Base-by-base conservation (phyloP, 2,329 filamentous ascomycete species). In the Xylariaceae sp. region DNA sequence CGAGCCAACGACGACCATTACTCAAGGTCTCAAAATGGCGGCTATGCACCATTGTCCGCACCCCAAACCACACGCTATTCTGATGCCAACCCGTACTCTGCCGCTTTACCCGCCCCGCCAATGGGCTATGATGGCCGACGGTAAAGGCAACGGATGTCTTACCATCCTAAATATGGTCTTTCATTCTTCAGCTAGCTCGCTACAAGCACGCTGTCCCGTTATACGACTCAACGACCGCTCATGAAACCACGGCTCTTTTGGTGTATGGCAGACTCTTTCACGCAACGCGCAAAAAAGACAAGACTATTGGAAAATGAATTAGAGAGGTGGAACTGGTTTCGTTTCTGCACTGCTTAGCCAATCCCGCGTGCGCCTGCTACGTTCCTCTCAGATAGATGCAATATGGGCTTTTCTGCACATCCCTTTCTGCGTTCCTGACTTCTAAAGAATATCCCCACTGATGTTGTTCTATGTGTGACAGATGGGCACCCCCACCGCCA, bases 21-120 rank as follows among this genome's bases (percentile, higher is more conserved):
- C 53, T 65, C 67, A 54, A 67, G 69, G 66, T 71, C 69, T 48
- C 71, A 76, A 60, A 68, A 73, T 58, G 73, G 75, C 61, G 75
- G 72, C 63, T 75, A 74, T 72, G 68, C 68, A 51, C 68, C 75
- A 48, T 66, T 73, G 57, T 69, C 70, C 64, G 69, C 73, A 58
- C 65, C 69, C 39, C 69, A 68, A 54, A 73, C 71, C 47, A 74
- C 76, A 50, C 74, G 66, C 54, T 78, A 78, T 60, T 63, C 69
- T 42, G 75, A 79, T 55, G 75, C 72, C 48, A 76, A 76, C 54
- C 72, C 77, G 3, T 79, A 79, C 59, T 64, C 71, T 41, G 65
- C 68, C 43, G 63, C 70, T 41, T 63, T 80, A 46, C 73, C 76
- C 39, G 70, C 75, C 7, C 71, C 72, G 55, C 69, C 72, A 50